Percentiles rank a stretch among this genome's conserved stretches.
phyloP scores from a whole-genome alignment of 169 alveolate genomes.

The Plasmodium reichenowi region DNA sequence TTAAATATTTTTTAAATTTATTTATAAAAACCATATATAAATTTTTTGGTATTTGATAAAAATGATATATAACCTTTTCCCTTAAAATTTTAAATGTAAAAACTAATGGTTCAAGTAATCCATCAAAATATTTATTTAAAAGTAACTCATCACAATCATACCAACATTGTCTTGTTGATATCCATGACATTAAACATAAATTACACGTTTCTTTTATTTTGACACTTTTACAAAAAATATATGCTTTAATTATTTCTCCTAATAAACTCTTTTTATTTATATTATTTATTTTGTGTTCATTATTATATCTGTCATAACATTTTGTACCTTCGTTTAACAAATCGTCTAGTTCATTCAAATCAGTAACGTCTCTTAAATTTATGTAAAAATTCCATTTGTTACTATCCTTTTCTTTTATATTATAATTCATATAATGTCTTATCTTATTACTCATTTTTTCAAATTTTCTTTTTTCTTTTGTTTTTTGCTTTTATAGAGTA shows the following conservation, averaged over 20 bases:
- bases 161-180: slow-evolving; percentile 36
- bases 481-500: neutral
- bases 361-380: slow-evolving; percentile 27
- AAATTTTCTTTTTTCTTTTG: neutral
- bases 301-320: slow-evolving; percentile 5
- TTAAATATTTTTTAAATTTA: slow-evolving; percentile 17
- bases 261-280: slow-evolving; percentile 7
- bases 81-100: slow-evolving; percentile 15
- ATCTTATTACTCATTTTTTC: slow-evolving; percentile 14
- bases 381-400: slow-evolving; percentile 22
- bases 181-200: slow-evolving; percentile 25
- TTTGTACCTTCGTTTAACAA: slow-evolving; percentile 10
- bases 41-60: slow-evolving; percentile 28
- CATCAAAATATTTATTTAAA: slow-evolving; percentile 34
- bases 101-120: slow-evolving; percentile 21
- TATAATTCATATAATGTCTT: slow-evolving; percentile 6
- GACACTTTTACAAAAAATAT: slow-evolving; percentile 16
- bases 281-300: neutral
- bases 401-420: neutral
- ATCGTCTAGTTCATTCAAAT: slow-evolving; percentile 21
- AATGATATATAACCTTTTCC: slow-evolving; percentile 28
- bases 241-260: slow-evolving; percentile 36
- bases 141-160: slow-evolving; percentile 15
- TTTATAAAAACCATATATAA: slow-evolving; percentile 26
- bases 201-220: slow-evolving; percentile 29